Evolutionary conservation across 371 early-diverging fungal genomes (phyloP), one percentile per base, ranked within the genome.

Genomic region (Syncephalastrum racemosum): DNA sequence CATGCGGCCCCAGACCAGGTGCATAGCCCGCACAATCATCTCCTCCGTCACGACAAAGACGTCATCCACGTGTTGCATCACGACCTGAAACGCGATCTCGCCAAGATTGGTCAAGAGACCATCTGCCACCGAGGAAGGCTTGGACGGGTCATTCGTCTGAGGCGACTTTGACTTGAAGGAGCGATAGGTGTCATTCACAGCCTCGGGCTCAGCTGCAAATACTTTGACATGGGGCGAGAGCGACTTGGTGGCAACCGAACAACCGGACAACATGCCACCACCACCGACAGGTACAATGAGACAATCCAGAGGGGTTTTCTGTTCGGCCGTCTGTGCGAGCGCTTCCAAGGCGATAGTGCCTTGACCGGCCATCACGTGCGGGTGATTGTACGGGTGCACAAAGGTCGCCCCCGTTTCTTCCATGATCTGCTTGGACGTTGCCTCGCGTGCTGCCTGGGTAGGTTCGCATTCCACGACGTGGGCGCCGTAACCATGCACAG

Each of bases 261-360:
- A 77, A 1, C 86, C 86, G 4, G 82, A 69, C 2, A 86, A 31
- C 82, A 86, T 69, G 0, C 86, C 86, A 22, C 84, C 81, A 1
- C 81, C 85, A 10, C 85, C 85, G 0, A 77, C 77, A 24, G 83
- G 82, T 7, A 81, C 62, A 31, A 86, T 59, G 7, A 84, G 55
- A 10, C 72, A 73, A 60, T 86, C 85, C 20, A 84, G 58, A 15
- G 47, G 46, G 3, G 24, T 46, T 2, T 62, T 62, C 25, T 67
- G 62, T 24, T 68, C 66, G 6, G 63, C 53, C 3, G 68, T 63
- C 58, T 87, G 85, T 2, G 62, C 50, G 10, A 83, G 39, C 4
- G 79, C 50, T 52, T 84, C 85, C 16, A 82, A 47, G 27, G 66
- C 75, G 19, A 82, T 68, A 2, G 87, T 86, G 18, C 84, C 86